These are phyloP conservation scores for Pythium dissotocum DNA, from an alignment of 352 stramenopile genomes.

Conservation along the genomic window DNA sequence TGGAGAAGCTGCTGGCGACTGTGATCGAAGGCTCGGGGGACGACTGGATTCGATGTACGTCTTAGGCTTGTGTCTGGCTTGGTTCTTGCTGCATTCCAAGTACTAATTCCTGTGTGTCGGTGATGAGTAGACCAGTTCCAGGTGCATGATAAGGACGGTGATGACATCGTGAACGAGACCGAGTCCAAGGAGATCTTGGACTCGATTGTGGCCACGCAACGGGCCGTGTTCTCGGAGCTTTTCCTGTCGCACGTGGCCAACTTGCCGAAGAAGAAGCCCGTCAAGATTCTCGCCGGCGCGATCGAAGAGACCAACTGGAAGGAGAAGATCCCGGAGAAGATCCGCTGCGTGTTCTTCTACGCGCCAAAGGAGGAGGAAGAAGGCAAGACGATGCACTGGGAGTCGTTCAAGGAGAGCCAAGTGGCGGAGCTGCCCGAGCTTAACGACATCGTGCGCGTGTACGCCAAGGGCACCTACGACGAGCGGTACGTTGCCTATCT, in stretches of 20 bases:
- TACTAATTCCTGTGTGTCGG: not conserved
- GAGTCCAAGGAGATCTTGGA: slow-evolving; percentile 63
- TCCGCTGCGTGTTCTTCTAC: slow-evolving; percentile 75
- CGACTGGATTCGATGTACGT: slow-evolving; percentile 21
- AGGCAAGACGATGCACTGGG: slow-evolving; percentile 54
- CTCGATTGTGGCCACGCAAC: slow-evolving; percentile 60
- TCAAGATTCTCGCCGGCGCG: slow-evolving; percentile 51
- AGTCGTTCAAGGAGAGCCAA: slow-evolving; percentile 64
- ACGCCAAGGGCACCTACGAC: slow-evolving; percentile 55
- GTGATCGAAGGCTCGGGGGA: slow-evolving; percentile 18
- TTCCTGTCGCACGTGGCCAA: slow-evolving; percentile 59
- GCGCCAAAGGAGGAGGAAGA: slow-evolving; percentile 60
- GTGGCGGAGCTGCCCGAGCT: slow-evolving; percentile 60
- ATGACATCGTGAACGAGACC: slow-evolving; percentile 51
- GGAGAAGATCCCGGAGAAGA: slow-evolving; percentile 72
- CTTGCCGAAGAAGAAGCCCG: slow-evolving; percentile 45
- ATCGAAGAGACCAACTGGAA: slow-evolving; percentile 66
- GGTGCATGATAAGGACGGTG: slow-evolving; percentile 53
- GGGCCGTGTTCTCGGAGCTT: slow-evolving; percentile 54
- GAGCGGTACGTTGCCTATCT: slow-evolving; percentile 30
- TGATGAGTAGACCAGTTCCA: slow-evolving; percentile 53
- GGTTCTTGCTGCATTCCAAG: not conserved
- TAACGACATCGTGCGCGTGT: slow-evolving; percentile 57
- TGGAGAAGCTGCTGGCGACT: slow-evolving; percentile 41
- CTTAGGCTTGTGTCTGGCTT: not conserved